Evolutionary conservation across 257 asterid genomes (phyloP).

Genomic region (Plantago elongata): DNA sequence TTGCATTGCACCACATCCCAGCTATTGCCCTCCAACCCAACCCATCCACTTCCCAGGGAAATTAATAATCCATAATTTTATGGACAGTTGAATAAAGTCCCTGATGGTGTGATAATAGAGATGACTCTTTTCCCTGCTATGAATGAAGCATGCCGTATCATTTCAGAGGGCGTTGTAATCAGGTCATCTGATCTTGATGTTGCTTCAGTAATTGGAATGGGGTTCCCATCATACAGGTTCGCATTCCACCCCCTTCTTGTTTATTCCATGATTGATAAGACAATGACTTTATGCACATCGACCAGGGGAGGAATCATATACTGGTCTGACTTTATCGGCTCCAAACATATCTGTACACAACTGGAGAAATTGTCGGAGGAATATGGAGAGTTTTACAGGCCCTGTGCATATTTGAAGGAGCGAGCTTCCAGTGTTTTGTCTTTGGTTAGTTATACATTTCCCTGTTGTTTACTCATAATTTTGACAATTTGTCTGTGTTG

Average conservation of each 20-base stretch:
- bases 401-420: constrained; percentile 29
- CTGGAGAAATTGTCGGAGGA: constrained; percentile 37
- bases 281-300: constrained; percentile 9
- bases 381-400: constrained; percentile 30
- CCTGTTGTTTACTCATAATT: background rate
- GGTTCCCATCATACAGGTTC: constrained; percentile 45
- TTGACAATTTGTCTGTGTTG: too few species aligned
- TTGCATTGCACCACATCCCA: background rate
- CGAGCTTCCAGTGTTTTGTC: constrained; percentile 22
- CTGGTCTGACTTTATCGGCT: constrained; percentile 39
- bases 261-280: constrained; percentile 2
- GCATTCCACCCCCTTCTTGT: background rate
- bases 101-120: constrained; percentile 34
- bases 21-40: background rate
- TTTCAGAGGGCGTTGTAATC: constrained; percentile 29
- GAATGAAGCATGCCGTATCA: constrained; percentile 33
- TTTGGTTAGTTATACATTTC: constrained; percentile 23
- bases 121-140: constrained; percentile 39
- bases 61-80: background rate
- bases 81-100: constrained; percentile 30
- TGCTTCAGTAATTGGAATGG: constrained; percentile 43
- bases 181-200: constrained; percentile 47
- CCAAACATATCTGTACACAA: constrained; percentile 31
- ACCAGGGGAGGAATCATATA: constrained; percentile 42
- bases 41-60: background rate